Percentiles rank a stretch among this genome's conserved stretches.
Evolutionary conservation across 169 alveolate genomes (phyloP).

Genomic region (Blepharisma undulans): DNA sequence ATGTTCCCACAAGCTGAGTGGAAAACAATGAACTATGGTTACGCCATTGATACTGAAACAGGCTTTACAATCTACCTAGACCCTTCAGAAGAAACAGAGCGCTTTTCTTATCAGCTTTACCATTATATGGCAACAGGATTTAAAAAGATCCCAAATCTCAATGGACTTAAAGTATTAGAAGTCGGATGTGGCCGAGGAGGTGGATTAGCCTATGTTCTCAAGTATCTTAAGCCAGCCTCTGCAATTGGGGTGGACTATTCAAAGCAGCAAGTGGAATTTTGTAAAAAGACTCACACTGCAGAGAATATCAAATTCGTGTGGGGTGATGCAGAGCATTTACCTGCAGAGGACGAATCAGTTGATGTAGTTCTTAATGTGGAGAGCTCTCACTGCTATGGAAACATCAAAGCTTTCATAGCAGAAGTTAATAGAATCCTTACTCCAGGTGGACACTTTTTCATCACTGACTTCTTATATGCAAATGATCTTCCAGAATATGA

Average conservation of each 20-base stretch:
- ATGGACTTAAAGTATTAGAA: slow-evolving; percentile 63
- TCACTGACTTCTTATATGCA: slow-evolving; percentile 68
- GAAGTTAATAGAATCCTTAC: slow-evolving; percentile 47
- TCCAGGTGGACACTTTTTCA: slow-evolving; percentile 58
- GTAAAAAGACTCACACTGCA: slow-evolving; percentile 39
- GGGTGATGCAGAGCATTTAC: slow-evolving; percentile 77
- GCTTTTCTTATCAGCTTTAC: slow-evolving; percentile 63
- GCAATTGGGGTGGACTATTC: slow-evolving; percentile 73
- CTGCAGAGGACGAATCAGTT: slow-evolving; percentile 17
- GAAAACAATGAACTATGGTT: slow-evolving; percentile 75
- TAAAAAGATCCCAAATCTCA: slow-evolving; percentile 39
- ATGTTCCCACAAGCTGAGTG: slow-evolving; percentile 34
- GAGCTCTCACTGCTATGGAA: slow-evolving; percentile 76
- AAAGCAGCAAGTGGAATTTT: slow-evolving; percentile 53
- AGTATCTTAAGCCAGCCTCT: slow-evolving; percentile 50
- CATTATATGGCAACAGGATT: slow-evolving; percentile 64
- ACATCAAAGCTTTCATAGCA: slow-evolving; percentile 43
- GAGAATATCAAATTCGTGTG: slow-evolving; percentile 41
- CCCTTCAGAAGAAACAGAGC: slow-evolving; percentile 52
- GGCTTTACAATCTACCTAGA: slow-evolving; percentile 51
- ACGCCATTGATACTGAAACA: slow-evolving; percentile 60
- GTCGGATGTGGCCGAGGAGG: slow-evolving; percentile 87
- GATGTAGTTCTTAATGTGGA: slow-evolving; percentile 68
- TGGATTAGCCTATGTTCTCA: slow-evolving; percentile 61
- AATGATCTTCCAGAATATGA: slow-evolving; percentile 44